Evolutionary conservation across 345 rosid species (phyloP).

Genomic region (Mallotus nudiflorus): DNA sequence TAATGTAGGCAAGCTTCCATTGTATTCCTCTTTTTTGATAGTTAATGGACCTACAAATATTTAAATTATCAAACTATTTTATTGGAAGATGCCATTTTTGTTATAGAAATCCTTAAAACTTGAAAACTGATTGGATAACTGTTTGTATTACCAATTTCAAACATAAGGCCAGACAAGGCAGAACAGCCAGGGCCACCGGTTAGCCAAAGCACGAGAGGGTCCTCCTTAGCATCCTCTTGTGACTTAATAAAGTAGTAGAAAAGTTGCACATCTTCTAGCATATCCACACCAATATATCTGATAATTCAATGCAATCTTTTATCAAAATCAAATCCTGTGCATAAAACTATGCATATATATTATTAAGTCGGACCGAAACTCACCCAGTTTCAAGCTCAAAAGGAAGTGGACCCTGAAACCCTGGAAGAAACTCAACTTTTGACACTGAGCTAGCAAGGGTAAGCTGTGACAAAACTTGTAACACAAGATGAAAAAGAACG

Average conservation of each 20-base stretch:
- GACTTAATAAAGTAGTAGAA: constrained; percentile 31
- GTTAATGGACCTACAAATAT: constrained; percentile 56
- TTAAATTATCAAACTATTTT: too few relatives aligned
- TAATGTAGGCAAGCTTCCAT: constrained; percentile 68
- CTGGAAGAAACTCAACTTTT: constrained; percentile 19
- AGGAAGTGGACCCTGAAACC: constrained; percentile 29
- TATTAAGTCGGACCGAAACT: neutral
- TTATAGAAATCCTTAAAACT: too few relatives aligned
- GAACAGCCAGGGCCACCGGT: constrained; percentile 35
- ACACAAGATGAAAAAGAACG: too few relatives aligned
- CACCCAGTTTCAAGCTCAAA: constrained; percentile 31
- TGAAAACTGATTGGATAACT: too few relatives aligned
- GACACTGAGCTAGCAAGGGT: neutral
- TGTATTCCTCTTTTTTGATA: constrained; percentile 51
- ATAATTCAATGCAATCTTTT: too few relatives aligned
- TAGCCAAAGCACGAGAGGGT: constrained; percentile 31
- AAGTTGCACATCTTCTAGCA: constrained; percentile 30
- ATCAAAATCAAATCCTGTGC: too few relatives aligned
- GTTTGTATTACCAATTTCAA: constrained; percentile 27
- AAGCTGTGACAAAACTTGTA: too few relatives aligned
- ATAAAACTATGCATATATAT: too few relatives aligned
- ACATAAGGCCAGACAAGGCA: constrained; percentile 20
- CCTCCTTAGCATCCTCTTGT: neutral
- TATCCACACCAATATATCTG: constrained; percentile 29
- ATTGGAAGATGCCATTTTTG: too few relatives aligned